These are phyloP conservation scores for Quercus gilva DNA, from an alignment of 306 rosid genomes.

Conservation along the genomic window DNA sequence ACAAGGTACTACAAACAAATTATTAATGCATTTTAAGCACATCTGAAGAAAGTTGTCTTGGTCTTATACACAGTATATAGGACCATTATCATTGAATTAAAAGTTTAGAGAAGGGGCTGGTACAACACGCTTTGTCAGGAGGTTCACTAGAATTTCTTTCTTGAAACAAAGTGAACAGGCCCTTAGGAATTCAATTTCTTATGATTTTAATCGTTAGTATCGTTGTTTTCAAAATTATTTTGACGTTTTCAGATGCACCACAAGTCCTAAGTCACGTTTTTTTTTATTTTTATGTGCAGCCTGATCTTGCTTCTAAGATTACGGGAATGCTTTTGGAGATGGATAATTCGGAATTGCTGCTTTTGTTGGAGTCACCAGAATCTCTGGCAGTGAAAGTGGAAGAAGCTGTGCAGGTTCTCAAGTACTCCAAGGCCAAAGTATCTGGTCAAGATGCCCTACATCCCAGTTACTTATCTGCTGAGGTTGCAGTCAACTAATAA, in stretches of 20 bases:
- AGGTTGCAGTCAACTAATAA: conserved; percentile 71
- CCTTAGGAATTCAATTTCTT: not conserved
- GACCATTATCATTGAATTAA: not conserved
- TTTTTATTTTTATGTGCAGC: conserved; percentile 57
- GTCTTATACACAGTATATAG: not conserved
- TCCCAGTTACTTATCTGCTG: conserved; percentile 62
- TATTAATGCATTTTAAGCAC: not conserved
- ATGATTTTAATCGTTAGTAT: not conserved
- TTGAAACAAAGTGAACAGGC: too few relatives aligned
- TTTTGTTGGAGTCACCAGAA: conserved; percentile 75
- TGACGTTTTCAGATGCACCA: not conserved
- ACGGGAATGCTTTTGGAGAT: conserved; percentile 97
- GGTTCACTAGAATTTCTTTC: too few relatives aligned
- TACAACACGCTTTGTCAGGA: not conserved
- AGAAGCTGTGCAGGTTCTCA: conserved; percentile 83
- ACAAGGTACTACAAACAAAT: conserved; percentile 44
- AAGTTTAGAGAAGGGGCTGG: not conserved
- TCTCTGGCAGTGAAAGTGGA: conserved; percentile 70
- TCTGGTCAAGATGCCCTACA: conserved; percentile 62
- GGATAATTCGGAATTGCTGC: conserved; percentile 81
- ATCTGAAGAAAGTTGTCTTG: not conserved
- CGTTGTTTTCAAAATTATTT: not conserved
- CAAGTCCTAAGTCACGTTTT: too few relatives aligned
- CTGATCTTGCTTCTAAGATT: conserved; percentile 68
- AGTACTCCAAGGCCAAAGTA: conserved; percentile 51